Percentiles rank a stretch among this genome's conserved stretches.
phyloP scores from a whole-genome alignment of 805 yeast species.

The Zygosaccharomyces rouxii region DNA sequence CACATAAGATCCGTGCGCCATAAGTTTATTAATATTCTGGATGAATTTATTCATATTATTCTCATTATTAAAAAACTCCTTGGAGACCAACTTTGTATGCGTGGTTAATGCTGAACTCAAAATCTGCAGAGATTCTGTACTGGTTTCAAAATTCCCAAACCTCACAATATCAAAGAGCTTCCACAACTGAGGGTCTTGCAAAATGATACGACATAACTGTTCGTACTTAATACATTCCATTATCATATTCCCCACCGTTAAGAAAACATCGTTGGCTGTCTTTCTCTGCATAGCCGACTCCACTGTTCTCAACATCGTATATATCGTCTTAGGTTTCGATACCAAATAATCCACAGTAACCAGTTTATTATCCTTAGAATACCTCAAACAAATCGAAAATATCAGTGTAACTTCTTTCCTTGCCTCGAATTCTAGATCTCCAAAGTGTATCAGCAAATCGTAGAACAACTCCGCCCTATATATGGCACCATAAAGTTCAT shows the following conservation, averaged over 20 bases:
- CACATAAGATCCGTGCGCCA: conserved; percentile 79
- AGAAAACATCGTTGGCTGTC: conserved; percentile 51
- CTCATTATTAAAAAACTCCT: conserved; percentile 54
- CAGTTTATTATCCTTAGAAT: conserved; percentile 68
- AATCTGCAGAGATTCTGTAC: conserved; percentile 85
- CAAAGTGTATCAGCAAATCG: conserved; percentile 53
- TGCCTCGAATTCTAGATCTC: conserved; percentile 80
- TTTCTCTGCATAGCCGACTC: conserved; percentile 44
- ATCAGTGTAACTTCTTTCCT: conserved; percentile 74
- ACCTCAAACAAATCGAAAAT: conserved; percentile 70
- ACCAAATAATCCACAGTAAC: conserved; percentile 86
- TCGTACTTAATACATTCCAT: conserved; percentile 84
- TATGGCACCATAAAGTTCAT: conserved; percentile 73
- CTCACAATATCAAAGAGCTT: conserved; percentile 74
- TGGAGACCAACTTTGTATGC: conserved; percentile 62
- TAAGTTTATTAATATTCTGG: conserved; percentile 57
- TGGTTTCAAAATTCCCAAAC: conserved; percentile 75
- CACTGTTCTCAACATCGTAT: conserved; percentile 62
- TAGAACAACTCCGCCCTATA: conserved; percentile 66
- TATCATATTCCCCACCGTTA: conserved; percentile 71
- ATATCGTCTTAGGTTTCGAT: conserved; percentile 60
- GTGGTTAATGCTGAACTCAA: conserved; percentile 61
- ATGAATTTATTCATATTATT: conserved; percentile 57
- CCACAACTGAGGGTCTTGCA: conserved; percentile 69
- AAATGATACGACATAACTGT: conserved; percentile 53